Base-by-base conservation (phyloP, 1,284 basidiomycete species). In the Earliella scabrosa region DNA sequence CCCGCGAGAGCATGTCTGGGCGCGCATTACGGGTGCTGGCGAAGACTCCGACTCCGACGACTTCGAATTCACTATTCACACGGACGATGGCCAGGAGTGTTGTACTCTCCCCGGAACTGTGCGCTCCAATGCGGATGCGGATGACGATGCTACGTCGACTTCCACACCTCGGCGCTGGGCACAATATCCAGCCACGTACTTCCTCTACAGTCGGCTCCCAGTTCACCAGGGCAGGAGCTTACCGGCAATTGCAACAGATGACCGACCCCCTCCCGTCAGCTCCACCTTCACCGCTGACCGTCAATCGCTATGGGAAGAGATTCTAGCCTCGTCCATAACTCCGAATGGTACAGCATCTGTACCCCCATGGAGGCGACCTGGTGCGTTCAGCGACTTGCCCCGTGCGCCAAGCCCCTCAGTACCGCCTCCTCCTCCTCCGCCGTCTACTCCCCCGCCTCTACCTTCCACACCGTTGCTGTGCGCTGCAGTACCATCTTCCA, bases 101-200 rank as follows among this genome's bases (percentile, higher is more conserved):
- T 54, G 73, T 14, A 69, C 75, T 18, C 52, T 67, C 35, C 46
- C 46, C n/a, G 39, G 35, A 0, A 6, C 3, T 11, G 18, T 7
- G 16, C 23, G 9, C 13, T 31, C n/a, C n/a, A n/a, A 24, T 20
- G 63, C 61, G 24, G 62, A 64, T 32, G 62, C 62, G 59, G 8
- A 44, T 41, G 20, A 24, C 61, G 51, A 50, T n/a, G n/a, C n/a
- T n/a, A 57, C 50, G 49, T 38, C 41, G 51, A 50, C 27, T 43
- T 45, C 13, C 27, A 32, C 48, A 7, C 40, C 36, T 9, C 68
- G 62, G 24, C 78, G 88, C 44, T 90, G 88, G 88, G 88, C 86
- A 4, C 65, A 59, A 26, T 91, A 87, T 62, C 84, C 87, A 3
- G 66, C 74, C 29, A 78, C 80, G 3, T 79, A 83, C 59, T 90